These are phyloP conservation scores for Phoma sp. DNA, from an alignment of 2,329 filamentous ascomycete species.

Conservation along the genomic window DNA sequence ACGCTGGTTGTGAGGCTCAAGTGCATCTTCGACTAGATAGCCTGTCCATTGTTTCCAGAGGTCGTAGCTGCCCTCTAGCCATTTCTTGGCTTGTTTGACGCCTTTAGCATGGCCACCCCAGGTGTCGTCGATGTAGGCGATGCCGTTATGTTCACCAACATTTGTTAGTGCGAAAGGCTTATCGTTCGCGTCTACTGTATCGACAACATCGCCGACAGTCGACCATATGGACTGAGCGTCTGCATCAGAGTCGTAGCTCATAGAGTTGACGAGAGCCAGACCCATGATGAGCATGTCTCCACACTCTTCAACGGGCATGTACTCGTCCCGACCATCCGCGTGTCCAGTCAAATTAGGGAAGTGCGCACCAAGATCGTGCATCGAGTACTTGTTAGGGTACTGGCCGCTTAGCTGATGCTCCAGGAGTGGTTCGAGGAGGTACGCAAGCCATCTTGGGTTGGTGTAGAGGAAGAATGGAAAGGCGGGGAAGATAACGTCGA, in stretches of 20 bases:
- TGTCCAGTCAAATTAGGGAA: constrained; percentile 83
- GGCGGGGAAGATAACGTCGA: constrained; percentile 86
- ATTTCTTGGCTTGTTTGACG: constrained; percentile 65
- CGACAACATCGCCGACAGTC: constrained; percentile 46
- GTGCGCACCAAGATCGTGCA: constrained; percentile 76
- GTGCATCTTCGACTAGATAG: constrained; percentile 76
- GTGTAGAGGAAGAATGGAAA: constrained; percentile 89
- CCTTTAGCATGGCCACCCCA: constrained; percentile 66
- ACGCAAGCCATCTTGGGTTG: constrained; percentile 80
- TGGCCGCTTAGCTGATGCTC: constrained; percentile 84
- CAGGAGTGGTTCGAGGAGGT: constrained; percentile 78
- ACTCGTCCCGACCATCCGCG: constrained; percentile 73
- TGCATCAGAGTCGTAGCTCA: constrained; percentile 67
- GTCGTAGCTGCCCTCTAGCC: constrained; percentile 73
- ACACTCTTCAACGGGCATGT: constrained; percentile 80
- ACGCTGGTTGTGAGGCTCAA: constrained; percentile 77
- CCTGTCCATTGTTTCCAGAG: constrained; percentile 80
- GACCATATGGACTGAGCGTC: constrained; percentile 67
- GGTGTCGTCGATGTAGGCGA: constrained; percentile 66
- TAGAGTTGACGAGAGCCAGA: constrained; percentile 76
- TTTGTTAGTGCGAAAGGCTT: constrained; percentile 59
- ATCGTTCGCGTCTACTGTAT: constrained; percentile 32
- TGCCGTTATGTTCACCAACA: constrained; percentile 59
- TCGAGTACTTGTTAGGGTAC: constrained; percentile 82
- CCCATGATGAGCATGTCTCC: constrained; percentile 87